Base-by-base conservation (phyloP, 2,329 filamentous ascomycete genomes). In the Didymosphaeria variabile region DNA sequence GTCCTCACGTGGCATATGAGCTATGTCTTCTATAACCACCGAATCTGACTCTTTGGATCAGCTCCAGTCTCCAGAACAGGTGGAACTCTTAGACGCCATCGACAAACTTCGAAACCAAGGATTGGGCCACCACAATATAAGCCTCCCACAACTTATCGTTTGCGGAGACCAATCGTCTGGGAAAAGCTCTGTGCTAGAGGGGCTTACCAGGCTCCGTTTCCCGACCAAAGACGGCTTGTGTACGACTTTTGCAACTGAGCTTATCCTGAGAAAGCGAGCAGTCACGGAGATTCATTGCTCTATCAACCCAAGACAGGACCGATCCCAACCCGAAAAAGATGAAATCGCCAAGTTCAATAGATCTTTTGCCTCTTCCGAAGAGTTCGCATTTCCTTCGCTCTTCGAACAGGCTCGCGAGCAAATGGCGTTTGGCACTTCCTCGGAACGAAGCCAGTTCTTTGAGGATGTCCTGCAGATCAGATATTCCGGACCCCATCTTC, bases 231-330 rank as follows among this genome's bases (percentile, higher is more conserved):
- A 83, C 6, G 82, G 75, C 17, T 51, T 86, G 0, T 89, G 87
- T 68, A 90, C 88, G 0, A 81, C 84, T 0, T 90, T 89, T 61
- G 84, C 87, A 0, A 90, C 86, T 0, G 86, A 90, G 67, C 76
- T 90, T 2, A 80, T 86, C 21, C 77, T 90, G 9, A 80, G 85
- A 8, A 82, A 81, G 19, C 63, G 74, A 8, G 31, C 67, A 0
- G 61, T 76, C 5, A 66, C 77, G 0, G 75, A 69, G 2, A 76
- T 86, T 19, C 74, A 75, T 5, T 81, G 85, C 46, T 81, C 77
- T 0, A 84, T 87, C 50, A 64, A 58, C 26, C 72, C 67, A 10
- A 55, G 58, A 55, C 72, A 55, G 21, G 59, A 57, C 2, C 59
- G 70, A 47, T 64, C 60, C 8, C 34, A 46, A 21, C 26, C 57